A percentile compares a stretch with the other conserved stretches of the same genome.
Evolutionary conservation across 768 basidiomycete genomes (phyloP).

Genomic region (Russula emetica): DNA sequence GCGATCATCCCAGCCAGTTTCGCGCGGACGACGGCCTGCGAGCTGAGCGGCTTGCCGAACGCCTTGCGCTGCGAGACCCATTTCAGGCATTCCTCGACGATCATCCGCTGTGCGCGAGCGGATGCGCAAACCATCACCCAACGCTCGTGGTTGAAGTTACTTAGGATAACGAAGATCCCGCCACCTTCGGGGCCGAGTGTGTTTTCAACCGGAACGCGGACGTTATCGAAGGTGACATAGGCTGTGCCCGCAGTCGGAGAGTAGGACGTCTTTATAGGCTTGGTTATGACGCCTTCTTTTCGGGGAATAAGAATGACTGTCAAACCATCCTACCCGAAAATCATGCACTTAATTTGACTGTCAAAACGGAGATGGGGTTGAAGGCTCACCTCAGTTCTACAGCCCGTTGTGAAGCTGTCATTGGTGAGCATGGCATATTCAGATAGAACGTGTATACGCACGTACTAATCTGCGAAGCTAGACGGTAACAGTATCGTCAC

Average conservation of each 20-base stretch:
- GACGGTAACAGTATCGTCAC: conserved; percentile 15
- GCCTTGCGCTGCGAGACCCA: conserved; percentile 76
- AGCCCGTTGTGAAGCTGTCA: conserved; percentile 62
- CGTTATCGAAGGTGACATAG: conserved; percentile 76
- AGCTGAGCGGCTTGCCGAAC: conserved; percentile 83
- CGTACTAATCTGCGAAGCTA: conserved; percentile 41
- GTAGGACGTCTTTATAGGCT: conserved; percentile 84
- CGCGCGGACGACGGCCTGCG: conserved; percentile 82
- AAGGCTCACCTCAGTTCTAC: conserved; percentile 49
- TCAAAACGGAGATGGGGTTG: conserved; percentile 29
- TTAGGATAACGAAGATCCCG: conserved; percentile 62
- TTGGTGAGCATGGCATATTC: background rate
- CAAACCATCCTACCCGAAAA: conserved; percentile 46
- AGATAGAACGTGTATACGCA: background rate
- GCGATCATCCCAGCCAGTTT: conserved; percentile 90
- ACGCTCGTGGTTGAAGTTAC: conserved; percentile 93
- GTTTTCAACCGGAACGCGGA: conserved; percentile 81
- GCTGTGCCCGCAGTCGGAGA: conserved; percentile 83
- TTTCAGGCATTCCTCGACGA: conserved; percentile 83
- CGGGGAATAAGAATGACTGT: conserved; percentile 88
- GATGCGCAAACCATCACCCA: conserved; percentile 86
- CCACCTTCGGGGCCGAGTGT: conserved; percentile 78
- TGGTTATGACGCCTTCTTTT: conserved; percentile 75
- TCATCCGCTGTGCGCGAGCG: conserved; percentile 56
- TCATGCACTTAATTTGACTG: conserved; percentile 33